Evolutionary conservation across 495 filamentous ascomycete species (phyloP), one percentile per base, ranked within the genome.

Genomic region (Bryoglossum gracile): DNA sequence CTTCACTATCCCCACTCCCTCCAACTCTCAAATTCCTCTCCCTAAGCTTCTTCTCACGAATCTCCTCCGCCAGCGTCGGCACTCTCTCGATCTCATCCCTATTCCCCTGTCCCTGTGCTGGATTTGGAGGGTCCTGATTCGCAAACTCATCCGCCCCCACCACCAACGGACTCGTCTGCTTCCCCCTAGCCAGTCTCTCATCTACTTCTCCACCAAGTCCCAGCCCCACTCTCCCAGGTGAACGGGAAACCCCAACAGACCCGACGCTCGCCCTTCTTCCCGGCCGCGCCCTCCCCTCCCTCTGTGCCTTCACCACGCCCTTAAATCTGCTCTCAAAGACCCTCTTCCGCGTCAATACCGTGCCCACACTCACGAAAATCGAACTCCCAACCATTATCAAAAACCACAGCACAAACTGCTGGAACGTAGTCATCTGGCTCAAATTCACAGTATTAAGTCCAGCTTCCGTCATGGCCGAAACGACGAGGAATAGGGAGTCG

Each of bases 401-500:
- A 3, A 81, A 17, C 62, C 87, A 92, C 9, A 94, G 73, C 13
- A 91, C 58, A 8, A 76, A 62, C 58, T 94, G 89, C 59, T 94
- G 89, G 61, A 83, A 85, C 1, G 79, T 84, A 32, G 86, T 92
- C 52, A 94, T 67, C 39, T 77, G 69, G 45, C 79, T 86, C 46
- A 82, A 48, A 61, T 77, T 65, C 62, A 82, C 75, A 18, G 80
- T 86, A 48, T 86, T 87, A 25, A 89, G 67, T 0, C 84, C 84
- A 25, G 89, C 83, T 43, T 57, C 58, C 1, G 58, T 90, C 78
- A 92, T 91, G 19, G 88, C 87, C 52, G 79, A 85, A 34, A 85
- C 78, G 36, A 78, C 76, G 30, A 94, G 62, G 59, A 91, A 95
- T 9, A 94, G 67, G 10, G 81, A 75, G 61, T 94, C 85, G 6